These are phyloP conservation scores for Lomentospora prolificans DNA, from an alignment of 2,329 filamentous ascomycete genomes.

Conservation along the genomic window DNA sequence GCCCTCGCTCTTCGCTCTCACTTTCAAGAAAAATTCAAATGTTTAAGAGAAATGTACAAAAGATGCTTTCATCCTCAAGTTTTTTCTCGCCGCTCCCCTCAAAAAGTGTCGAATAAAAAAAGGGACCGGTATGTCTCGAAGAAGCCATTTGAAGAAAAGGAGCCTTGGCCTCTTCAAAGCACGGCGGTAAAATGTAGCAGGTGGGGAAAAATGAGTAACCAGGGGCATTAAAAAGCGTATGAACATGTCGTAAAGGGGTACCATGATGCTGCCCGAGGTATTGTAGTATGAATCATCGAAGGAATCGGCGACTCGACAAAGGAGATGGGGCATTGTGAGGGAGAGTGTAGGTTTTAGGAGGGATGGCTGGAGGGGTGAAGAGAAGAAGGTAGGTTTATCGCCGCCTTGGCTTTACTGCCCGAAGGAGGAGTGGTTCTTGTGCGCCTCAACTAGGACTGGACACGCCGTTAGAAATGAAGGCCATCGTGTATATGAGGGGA, in stretches of 20 bases:
- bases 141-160: background rate
- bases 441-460: slow-evolving; percentile 26
- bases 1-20: too few species aligned
- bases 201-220: slow-evolving; percentile 7
- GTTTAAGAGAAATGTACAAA: too few species aligned
- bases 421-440: slow-evolving; percentile 20
- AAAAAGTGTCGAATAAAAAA: background rate
- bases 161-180: slow-evolving; percentile 5
- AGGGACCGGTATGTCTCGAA: background rate
- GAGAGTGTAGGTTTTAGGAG: background rate
- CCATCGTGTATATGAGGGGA: background rate
- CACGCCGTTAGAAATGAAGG: slow-evolving; percentile 6
- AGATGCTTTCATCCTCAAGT: background rate
- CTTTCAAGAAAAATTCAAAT: too few species aligned
- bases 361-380: slow-evolving; percentile 5
- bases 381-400: slow-evolving; percentile 2
- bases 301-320: background rate
- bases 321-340: background rate
- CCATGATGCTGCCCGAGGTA: background rate
- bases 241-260: slow-evolving; percentile 7
- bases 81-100: background rate
- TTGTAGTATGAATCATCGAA: background rate
- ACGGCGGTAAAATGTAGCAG: background rate
- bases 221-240: background rate
- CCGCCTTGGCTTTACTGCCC: slow-evolving; percentile 1